Conservation (phyloP, 768 basidiomycete genomes). For the Serendipita sp. region DNA sequence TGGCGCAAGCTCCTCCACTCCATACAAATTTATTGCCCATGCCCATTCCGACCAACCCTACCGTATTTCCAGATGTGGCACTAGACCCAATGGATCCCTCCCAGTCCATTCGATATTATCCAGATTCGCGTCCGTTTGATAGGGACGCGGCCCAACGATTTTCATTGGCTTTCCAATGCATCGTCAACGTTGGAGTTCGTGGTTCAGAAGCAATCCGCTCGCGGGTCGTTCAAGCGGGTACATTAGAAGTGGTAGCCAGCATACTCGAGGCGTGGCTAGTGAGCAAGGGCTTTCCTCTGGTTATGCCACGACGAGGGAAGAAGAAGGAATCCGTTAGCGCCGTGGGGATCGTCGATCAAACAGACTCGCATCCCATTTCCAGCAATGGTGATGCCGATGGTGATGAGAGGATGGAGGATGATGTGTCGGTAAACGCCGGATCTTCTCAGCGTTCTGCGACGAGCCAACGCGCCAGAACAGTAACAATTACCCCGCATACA, state of each 20-base stretch:
- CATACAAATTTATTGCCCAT: neutral
- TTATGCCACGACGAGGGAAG: neutral
- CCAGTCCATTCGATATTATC: constrained; percentile 3
- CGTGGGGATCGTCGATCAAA: neutral
- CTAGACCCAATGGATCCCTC: neutral
- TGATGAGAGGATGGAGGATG: constrained; percentile 42
- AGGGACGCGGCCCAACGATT: constrained; percentile 79
- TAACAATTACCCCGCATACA: neutral
- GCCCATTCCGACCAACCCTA: neutral
- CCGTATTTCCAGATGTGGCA: neutral
- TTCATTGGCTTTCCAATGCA: constrained; percentile 86
- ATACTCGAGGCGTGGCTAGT: constrained; percentile 88
- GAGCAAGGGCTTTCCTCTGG: constrained; percentile 58
- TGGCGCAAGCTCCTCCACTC: constrained; percentile 11
- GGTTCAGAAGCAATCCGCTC: constrained; percentile 85
- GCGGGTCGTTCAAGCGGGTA: constrained; percentile 87
- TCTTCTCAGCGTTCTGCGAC: neutral
- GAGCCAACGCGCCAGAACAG: neutral
- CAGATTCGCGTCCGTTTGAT: constrained; percentile 32
- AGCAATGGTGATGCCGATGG: constrained; percentile 6
- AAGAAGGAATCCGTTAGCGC: neutral
- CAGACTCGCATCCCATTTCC: neutral
- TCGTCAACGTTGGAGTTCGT: constrained; percentile 92
- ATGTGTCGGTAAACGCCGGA: constrained; percentile 20
- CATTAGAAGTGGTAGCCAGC: constrained; percentile 82